A percentile compares a stretch with the other conserved stretches of the same genome.
phyloP scores from a whole-genome alignment of 768 basidiomycete species.

The Lactifluus piperatus region DNA sequence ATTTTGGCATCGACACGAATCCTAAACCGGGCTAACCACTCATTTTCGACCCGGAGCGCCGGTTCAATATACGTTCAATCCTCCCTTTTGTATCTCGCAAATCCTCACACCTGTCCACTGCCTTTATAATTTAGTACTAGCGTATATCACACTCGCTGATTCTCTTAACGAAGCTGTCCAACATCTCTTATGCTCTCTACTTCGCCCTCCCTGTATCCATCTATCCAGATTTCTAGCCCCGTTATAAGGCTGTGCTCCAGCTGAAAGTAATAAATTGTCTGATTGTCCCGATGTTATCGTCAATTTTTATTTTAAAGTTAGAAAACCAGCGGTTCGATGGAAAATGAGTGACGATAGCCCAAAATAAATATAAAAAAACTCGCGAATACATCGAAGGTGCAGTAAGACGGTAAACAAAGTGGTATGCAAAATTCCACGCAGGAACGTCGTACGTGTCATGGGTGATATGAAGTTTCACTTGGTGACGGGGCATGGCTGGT shows the following conservation, averaged over 20 bases:
- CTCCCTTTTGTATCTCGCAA: constrained; percentile 3
- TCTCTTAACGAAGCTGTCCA: background rate
- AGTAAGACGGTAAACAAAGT: background rate
- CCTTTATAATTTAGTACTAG: background rate
- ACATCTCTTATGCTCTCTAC: constrained; percentile 1
- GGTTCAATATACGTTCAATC: too few species aligned
- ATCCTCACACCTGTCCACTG: background rate
- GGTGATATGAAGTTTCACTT: background rate
- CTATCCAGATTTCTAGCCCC: constrained; percentile 6
- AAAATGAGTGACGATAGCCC: background rate
- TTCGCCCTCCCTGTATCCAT: constrained; percentile 9
- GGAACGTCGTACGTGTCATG: background rate
- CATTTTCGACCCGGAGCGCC: background rate
- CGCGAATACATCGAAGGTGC: background rate
- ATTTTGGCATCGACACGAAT: constrained; percentile 10
- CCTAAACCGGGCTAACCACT: background rate
- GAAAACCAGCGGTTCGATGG: background rate
- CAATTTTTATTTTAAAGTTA: background rate
- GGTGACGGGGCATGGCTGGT: background rate
- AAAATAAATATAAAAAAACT: background rate
- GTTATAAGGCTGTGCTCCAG: too few species aligned
- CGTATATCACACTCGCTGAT: background rate
- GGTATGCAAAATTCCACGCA: background rate
- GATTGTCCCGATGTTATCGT: background rate
- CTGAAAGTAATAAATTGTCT: background rate